Conservation (phyloP, 2,329 filamentous ascomycete genomes). For the Fusarium nurragi region DNA sequence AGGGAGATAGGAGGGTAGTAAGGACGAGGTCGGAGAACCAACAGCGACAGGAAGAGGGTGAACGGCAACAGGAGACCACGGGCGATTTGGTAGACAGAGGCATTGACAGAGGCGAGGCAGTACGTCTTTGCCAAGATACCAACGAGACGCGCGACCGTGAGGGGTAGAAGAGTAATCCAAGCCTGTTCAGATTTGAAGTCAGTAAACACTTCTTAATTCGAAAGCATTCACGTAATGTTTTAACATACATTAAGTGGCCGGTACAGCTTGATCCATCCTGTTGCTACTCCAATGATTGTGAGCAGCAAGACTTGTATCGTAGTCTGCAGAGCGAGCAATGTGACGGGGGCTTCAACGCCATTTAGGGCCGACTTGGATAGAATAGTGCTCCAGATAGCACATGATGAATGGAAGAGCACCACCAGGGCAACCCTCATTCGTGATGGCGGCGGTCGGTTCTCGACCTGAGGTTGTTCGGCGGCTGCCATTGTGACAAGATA, state of each 20-base stretch:
- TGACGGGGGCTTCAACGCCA: conserved; percentile 42
- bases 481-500: conserved; percentile 31
- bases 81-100: conserved; percentile 44
- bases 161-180: conserved; percentile 40
- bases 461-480: conserved; percentile 29
- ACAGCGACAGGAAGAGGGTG: conserved; percentile 41
- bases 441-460: conserved; percentile 30
- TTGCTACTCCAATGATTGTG: conserved; percentile 36
- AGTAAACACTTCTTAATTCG: neutral
- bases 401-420: conserved; percentile 43
- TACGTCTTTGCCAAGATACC: conserved; percentile 44
- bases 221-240: neutral
- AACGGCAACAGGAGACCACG: conserved; percentile 42
- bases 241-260: conserved; percentile 35
- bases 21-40: conserved; percentile 42
- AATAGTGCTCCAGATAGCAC: conserved; percentile 43
- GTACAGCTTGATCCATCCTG: conserved; percentile 41
- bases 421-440: conserved; percentile 38
- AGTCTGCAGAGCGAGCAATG: conserved; percentile 41
- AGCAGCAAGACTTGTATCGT: conserved; percentile 39
- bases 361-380: conserved; percentile 43
- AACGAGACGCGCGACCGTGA: conserved; percentile 40
- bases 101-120: conserved; percentile 43
- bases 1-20: conserved; percentile 43
- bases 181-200: conserved; percentile 18